Percentiles rank a stretch among this genome's conserved stretches.
phyloP scores from a whole-genome alignment of 306 rosid genomes.

The Casuarina cunninghamiana region DNA sequence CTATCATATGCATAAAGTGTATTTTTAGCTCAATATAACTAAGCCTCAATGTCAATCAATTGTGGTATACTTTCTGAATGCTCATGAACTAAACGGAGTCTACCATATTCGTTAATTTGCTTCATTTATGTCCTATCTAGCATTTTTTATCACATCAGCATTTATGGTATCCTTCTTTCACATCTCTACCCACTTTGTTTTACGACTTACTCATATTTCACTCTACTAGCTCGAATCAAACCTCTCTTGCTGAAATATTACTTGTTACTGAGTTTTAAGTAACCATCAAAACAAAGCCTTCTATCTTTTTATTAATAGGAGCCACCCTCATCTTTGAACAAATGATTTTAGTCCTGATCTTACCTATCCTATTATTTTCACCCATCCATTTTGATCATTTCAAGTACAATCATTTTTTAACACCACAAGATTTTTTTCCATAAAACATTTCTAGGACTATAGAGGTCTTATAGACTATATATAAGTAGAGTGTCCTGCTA shows the following conservation, averaged over 20 bases:
- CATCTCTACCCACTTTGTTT: neutral
- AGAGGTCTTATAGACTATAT: too few relatives aligned
- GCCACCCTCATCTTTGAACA: neutral
- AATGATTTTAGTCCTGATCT: neutral
- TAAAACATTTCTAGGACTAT: neutral
- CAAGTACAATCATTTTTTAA: neutral
- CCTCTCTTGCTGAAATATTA: neutral
- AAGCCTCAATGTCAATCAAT: neutral
- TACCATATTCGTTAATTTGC: neutral
- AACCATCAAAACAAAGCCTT: neutral
- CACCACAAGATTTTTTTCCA: neutral
- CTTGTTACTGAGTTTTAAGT: neutral
- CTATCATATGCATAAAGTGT: neutral
- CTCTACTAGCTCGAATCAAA: neutral
- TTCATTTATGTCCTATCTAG: too few relatives aligned
- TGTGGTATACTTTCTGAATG: neutral
- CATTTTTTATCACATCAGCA: too few relatives aligned
- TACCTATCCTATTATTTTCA: neutral
- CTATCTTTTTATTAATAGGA: neutral
- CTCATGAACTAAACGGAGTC: neutral
- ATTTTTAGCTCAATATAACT: neutral
- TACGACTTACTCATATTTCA: neutral
- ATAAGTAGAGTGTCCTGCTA: too few relatives aligned
- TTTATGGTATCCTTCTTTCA: neutral
- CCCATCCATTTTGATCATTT: neutral